These are phyloP conservation scores for Gyrodon lividus DNA, from an alignment of 768 basidiomycete species.

Conservation along the genomic window DNA sequence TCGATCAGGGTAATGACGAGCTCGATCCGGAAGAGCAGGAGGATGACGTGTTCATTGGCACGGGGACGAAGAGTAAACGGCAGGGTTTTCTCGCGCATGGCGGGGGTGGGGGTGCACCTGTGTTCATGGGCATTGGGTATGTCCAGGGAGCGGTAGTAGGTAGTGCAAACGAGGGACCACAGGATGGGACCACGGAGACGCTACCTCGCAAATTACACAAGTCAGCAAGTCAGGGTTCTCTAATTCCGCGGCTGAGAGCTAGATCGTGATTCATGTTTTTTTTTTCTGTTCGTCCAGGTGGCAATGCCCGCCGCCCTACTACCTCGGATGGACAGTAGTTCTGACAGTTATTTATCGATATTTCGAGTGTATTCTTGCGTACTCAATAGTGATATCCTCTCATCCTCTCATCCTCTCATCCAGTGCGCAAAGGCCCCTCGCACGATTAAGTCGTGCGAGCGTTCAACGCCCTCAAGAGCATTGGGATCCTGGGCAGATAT, in stretches of 20 bases:
- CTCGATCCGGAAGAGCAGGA: constrained; percentile 33
- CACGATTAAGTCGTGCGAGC: too few relatives aligned
- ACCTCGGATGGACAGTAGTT: too few relatives aligned
- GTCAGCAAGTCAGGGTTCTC: constrained; percentile 13
- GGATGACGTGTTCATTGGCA: constrained; percentile 51
- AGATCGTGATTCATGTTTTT: constrained; percentile 10
- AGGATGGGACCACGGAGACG: background rate
- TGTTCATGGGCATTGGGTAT: constrained; percentile 71
- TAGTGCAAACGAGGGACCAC: constrained; percentile 15
- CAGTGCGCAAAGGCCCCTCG: too few relatives aligned
- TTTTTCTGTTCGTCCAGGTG: background rate
- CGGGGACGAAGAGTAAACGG: constrained; percentile 53
- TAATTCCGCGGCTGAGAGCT: constrained; percentile 26
- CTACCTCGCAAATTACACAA: constrained; percentile 8
- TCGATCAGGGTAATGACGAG: constrained; percentile 38
- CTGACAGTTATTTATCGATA: constrained; percentile 28
- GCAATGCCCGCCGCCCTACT: too few relatives aligned
- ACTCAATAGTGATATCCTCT: background rate
- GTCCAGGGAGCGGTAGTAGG: constrained; percentile 50
- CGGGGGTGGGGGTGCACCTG: constrained; percentile 68
- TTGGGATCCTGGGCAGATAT: too few relatives aligned
- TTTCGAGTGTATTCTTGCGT: constrained; percentile 14
- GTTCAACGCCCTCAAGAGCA: too few relatives aligned
- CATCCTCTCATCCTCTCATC: too few relatives aligned
- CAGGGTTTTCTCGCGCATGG: constrained; percentile 71